These are phyloP conservation scores for Ceratobasidium sp. DNA, from an alignment of 1,284 basidiomycete species.

Conservation along the genomic window DNA sequence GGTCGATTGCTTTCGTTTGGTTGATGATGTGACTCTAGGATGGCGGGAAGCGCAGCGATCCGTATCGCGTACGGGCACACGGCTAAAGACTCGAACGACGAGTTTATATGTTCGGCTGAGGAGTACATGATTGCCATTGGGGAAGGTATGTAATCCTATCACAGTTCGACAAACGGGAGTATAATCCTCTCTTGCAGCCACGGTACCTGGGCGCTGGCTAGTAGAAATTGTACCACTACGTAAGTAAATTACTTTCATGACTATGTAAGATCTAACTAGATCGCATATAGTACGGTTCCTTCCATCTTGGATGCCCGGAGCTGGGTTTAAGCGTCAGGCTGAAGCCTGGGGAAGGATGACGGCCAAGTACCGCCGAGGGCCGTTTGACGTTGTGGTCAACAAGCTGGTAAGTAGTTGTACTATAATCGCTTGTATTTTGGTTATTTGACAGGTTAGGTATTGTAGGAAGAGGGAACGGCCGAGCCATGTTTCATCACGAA, in stretches of 20 bases:
- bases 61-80: slow-evolving; percentile 43
- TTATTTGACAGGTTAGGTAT: neutral
- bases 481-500: slow-evolving; percentile 41
- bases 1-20: neutral
- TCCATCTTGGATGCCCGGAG: slow-evolving; percentile 46
- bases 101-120: slow-evolving; percentile 41
- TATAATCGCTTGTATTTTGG: neutral
- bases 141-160: slow-evolving; percentile 13
- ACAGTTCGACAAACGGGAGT: neutral
- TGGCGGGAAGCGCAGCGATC: slow-evolving; percentile 39
- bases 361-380: slow-evolving; percentile 14
- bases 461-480: slow-evolving; percentile 32
- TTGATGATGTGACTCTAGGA: neutral
- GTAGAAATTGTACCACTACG: slow-evolving; percentile 42
- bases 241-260: neutral
- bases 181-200: neutral
- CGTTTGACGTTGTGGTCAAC: slow-evolving; percentile 36
- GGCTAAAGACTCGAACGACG: slow-evolving; percentile 16
- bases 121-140: slow-evolving; percentile 35
- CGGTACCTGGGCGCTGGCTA: slow-evolving; percentile 37
- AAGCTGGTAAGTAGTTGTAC: slow-evolving; percentile 12
- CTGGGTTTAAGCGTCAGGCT: slow-evolving; percentile 38
- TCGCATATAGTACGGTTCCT: slow-evolving; percentile 39
- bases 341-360: slow-evolving; percentile 40
- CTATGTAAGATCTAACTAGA: neutral